Evolutionary conservation across 148 eudicot genomes (phyloP).

Genomic region (Salicornia ramosissima): DNA sequence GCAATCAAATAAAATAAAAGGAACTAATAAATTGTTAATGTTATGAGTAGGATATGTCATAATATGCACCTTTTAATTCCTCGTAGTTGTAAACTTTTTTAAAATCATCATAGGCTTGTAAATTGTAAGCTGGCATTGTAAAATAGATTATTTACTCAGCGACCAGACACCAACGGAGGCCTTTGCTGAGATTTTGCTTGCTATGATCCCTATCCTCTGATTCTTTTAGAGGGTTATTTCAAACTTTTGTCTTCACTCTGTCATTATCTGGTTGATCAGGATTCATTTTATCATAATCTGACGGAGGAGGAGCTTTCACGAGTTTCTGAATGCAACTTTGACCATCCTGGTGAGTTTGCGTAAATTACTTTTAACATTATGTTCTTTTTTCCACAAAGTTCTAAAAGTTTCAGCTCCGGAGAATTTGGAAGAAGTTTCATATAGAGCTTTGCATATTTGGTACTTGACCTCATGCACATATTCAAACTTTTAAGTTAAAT

Average conservation of each 20-base stretch:
- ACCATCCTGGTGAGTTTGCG: constrained; percentile 80
- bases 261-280: constrained; percentile 43
- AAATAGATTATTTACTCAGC: not conserved
- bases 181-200: not conserved
- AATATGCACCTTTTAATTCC: not conserved
- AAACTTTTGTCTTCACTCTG: not conserved
- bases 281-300: constrained; percentile 82
- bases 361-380: not conserved
- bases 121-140: not conserved
- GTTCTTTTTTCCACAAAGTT: not conserved
- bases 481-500: not conserved
- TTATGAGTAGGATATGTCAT: not conserved
- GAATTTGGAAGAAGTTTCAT: not conserved
- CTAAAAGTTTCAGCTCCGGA: not conserved
- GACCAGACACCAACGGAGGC: not conserved
- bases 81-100: not conserved
- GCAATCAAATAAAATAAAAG: too few species aligned
- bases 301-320: constrained; percentile 74
- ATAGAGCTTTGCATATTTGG: not conserved
- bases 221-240: not conserved
- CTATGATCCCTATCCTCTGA: not conserved
- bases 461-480: not conserved
- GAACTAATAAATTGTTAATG: not conserved
- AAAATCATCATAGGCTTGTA: not conserved
- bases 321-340: constrained; percentile 90